Conservation (phyloP, 148 eudicot genomes). For the Heliamphora exappendiculata region DNA sequence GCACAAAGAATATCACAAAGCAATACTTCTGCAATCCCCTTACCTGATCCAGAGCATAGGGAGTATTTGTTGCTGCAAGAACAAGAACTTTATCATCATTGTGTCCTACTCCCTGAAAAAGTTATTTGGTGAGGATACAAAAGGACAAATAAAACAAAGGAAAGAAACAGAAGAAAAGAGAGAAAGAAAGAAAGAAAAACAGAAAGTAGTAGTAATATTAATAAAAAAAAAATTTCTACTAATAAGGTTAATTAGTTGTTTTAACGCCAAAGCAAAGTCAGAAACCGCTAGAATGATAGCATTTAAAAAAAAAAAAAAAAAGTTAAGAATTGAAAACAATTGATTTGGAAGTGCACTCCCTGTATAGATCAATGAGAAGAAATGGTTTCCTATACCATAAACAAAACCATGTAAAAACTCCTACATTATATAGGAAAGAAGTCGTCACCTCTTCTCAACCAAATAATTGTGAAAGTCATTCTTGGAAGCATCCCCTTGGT, state of each 20-base stretch:
- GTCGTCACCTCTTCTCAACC: not conserved
- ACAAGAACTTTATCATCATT: constrained; percentile 97
- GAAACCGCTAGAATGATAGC: not conserved
- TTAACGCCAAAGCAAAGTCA: not conserved
- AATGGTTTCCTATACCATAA: not conserved
- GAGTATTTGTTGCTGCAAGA: constrained; percentile 98
- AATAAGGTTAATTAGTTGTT: not conserved
- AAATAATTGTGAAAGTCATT: not conserved
- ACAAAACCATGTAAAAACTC: not conserved
- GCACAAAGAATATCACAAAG: not conserved
- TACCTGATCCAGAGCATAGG: constrained; percentile 97
- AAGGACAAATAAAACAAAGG: not conserved
- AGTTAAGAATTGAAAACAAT: not conserved
- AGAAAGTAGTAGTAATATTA: not conserved
- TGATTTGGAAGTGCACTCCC: not conserved
- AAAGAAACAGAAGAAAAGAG: not conserved
- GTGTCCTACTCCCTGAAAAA: constrained; percentile 85
- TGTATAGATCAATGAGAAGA: not conserved
- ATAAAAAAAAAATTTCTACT: not conserved
- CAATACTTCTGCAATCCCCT: not conserved
- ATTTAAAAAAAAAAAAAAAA: not conserved
- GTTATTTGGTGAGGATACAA: not conserved
- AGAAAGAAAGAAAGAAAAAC: not conserved
- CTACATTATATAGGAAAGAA: not conserved
- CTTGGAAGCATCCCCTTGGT: not conserved